Conservation (phyloP, 2,329 filamentous ascomycete species). For the Reticulascus tulasneorum region DNA sequence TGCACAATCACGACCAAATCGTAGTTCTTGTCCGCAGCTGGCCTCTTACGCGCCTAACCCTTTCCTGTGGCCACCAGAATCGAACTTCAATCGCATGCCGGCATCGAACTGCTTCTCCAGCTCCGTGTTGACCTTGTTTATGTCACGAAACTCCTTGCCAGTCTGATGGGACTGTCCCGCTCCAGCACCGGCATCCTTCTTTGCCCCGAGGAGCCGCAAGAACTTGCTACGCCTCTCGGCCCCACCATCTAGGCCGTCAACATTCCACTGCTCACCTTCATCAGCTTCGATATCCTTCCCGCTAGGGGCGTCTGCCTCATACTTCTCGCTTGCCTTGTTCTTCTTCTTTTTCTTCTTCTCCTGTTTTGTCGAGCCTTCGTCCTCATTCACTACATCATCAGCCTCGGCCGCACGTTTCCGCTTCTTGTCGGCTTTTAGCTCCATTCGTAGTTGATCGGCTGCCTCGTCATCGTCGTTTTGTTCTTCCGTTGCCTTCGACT, state of each 20-base stretch:
- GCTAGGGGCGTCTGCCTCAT: conserved; percentile 15
- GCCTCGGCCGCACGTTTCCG: conserved; percentile 15
- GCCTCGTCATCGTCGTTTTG: conserved; percentile 2
- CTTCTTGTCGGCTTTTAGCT: conserved; percentile 22
- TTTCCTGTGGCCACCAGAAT: conserved; percentile 42
- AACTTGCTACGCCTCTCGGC: conserved; percentile 51
- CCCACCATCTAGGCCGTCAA: conserved; percentile 47
- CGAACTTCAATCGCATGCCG: conserved; percentile 54
- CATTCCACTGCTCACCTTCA: conserved; percentile 47
- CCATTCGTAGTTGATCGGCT: no score
- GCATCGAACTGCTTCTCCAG: conserved; percentile 54
- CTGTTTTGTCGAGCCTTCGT: conserved; percentile 22
- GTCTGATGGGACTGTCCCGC: conserved; percentile 6
- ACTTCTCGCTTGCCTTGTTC: conserved; percentile 19
- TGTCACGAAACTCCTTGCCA: conserved; percentile 23
- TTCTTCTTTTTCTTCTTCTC: conserved; percentile 22
- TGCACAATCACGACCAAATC: no score
- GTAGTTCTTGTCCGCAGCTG: conserved; percentile 1
- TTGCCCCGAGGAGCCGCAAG: conserved; percentile 51
- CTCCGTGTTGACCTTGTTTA: conserved; percentile 41
- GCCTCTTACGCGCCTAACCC: conserved; percentile 46
- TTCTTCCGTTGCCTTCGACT: conserved; percentile 10
- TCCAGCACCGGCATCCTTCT: conserved; percentile 28
- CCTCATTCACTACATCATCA: conserved; percentile 14
- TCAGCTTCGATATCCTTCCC: conserved; percentile 15